Conservation (phyloP, 2,329 filamentous ascomycete genomes). For the Pseudocercospora cruenta region DNA sequence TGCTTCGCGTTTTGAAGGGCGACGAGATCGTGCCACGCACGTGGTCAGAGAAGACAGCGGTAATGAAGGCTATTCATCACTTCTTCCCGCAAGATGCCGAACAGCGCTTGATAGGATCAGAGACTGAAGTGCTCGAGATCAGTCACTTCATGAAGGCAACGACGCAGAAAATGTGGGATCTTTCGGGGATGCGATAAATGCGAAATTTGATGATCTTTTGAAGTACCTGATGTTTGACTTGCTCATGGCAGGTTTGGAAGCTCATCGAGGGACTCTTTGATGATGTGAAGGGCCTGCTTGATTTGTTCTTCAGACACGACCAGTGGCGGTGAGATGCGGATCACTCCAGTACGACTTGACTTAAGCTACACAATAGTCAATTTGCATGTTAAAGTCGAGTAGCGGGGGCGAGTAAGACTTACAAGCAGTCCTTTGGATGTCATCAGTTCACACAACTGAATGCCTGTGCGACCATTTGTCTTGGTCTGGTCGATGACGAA, state of each 20-base stretch:
- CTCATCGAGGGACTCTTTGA: background rate
- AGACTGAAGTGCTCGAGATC: conserved; percentile 6
- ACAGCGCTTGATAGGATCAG: background rate
- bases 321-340: conserved; percentile 10
- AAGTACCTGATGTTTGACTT: too few relatives aligned
- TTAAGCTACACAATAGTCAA: conserved; percentile 5
- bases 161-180: conserved; percentile 8
- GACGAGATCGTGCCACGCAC: conserved; percentile 4
- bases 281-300: background rate
- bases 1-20: conserved; percentile 5
- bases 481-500: conserved; percentile 90
- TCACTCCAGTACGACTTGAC: conserved; percentile 8
- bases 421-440: conserved; percentile 93
- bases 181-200: conserved; percentile 2
- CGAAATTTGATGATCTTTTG: too few relatives aligned
- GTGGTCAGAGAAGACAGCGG: conserved; percentile 8
- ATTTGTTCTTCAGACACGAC: conserved; percentile 2
- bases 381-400: background rate
- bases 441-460: conserved; percentile 92
- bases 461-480: conserved; percentile 81
- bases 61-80: conserved; percentile 1
- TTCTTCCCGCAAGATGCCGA: conserved; percentile 4
- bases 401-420: conserved; percentile 44
- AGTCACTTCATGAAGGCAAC: conserved; percentile 6
- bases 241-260: background rate